Conservation (phyloP, 2,329 filamentous ascomycete species). For the Cladosporium sp. region DNA sequence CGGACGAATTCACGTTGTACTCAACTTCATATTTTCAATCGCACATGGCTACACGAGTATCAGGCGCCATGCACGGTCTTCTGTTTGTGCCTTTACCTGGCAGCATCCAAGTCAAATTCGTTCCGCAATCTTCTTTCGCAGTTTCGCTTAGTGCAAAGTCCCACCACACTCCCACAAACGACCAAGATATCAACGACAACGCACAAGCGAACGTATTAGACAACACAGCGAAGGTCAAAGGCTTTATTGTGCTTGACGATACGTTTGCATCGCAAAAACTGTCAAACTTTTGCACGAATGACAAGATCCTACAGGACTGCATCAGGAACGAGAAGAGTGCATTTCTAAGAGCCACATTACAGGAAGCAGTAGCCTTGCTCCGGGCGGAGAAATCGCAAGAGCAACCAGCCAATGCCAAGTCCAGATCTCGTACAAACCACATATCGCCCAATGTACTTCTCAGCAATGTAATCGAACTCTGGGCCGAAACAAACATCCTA, state of each 20-base stretch:
- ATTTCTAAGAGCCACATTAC: constrained; percentile 54
- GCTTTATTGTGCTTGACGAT: constrained; percentile 25
- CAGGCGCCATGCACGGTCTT: neutral
- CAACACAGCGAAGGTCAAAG: constrained; percentile 26
- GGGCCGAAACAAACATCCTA: constrained; percentile 57
- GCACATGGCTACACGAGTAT: neutral
- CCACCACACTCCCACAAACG: neutral
- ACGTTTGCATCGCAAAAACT: constrained; percentile 53
- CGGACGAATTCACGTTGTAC: constrained; percentile 60
- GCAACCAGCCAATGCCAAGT: constrained; percentile 12
- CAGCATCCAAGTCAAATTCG: neutral
- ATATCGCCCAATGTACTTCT: constrained; percentile 45
- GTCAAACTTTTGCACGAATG: constrained; percentile 46
- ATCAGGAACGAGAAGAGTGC: constrained; percentile 51
- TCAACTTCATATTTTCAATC: constrained; percentile 50
- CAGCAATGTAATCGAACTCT: constrained; percentile 55
- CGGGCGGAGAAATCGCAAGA: neutral
- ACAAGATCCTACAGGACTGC: constrained; percentile 31
- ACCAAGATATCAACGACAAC: neutral
- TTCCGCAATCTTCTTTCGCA: neutral
- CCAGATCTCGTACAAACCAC: constrained; percentile 8
- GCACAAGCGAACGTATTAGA: neutral
- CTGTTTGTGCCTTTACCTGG: neutral
- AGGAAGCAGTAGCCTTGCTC: constrained; percentile 34
- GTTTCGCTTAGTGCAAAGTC: neutral